Evolutionary conservation across 139 green algal species (phyloP).

Genomic region (Medakamo hakoo): DNA sequence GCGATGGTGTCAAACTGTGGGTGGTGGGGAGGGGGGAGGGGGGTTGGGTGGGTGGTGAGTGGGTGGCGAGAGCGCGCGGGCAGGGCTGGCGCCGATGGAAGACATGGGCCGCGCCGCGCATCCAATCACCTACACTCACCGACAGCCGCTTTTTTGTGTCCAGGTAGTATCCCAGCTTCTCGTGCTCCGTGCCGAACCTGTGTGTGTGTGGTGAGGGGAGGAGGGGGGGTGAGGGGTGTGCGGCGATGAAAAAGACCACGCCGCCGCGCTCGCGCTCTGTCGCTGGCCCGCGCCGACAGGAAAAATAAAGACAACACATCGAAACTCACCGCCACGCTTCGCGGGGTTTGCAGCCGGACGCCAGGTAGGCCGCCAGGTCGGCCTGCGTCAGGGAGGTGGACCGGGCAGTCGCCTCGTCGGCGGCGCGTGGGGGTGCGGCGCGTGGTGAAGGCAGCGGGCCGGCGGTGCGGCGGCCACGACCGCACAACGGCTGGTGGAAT

Average conservation of each 20-base stretch:
- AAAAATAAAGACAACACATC: not conserved
- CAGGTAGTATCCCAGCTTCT: conserved; percentile 93
- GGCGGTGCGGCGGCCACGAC: too few species aligned
- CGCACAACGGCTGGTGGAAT: too few species aligned
- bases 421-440: too few species aligned
- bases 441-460: too few species aligned
- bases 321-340: conserved; percentile 49
- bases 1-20: conserved; percentile 66
- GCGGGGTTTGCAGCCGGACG: conserved; percentile 60
- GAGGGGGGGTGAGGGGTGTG: not conserved
- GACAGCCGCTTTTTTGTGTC: too few species aligned
- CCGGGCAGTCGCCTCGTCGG: too few species aligned
- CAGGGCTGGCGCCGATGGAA: too few species aligned
- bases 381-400: conserved; percentile 37
- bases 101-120: too few species aligned
- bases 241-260: not conserved
- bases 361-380: conserved; percentile 63
- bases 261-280: not conserved
- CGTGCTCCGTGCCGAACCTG: conserved; percentile 97
- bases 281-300: not conserved
- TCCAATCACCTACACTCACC: too few species aligned
- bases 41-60: too few species aligned
- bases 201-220: not conserved
- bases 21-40: conserved; percentile 27
- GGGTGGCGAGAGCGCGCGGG: too few species aligned